A percentile compares a stretch with the other conserved stretches of the same genome.
These are phyloP conservation scores for Phytopythium chamaehyphon DNA, from an alignment of 352 stramenopile species.

Conservation along the genomic window DNA sequence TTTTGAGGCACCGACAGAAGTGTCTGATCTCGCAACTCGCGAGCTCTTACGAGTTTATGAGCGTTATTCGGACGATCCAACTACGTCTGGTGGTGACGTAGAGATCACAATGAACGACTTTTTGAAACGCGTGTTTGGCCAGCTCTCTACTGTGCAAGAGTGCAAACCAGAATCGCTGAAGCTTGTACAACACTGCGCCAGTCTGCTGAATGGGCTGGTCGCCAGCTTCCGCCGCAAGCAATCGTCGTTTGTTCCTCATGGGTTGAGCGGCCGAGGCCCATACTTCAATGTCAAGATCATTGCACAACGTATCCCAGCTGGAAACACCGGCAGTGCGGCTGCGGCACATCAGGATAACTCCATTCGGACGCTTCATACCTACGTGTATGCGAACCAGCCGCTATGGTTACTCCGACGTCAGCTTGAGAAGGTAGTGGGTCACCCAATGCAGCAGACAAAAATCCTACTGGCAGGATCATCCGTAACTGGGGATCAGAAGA, in stretches of 20 bases:
- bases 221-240: slow-evolving; percentile 47
- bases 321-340: slow-evolving; percentile 10
- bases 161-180: slow-evolving; percentile 47
- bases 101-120: slow-evolving; percentile 67
- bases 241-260: slow-evolving; percentile 48
- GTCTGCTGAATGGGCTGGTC: slow-evolving; percentile 65
- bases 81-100: slow-evolving; percentile 26
- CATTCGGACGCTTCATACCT: slow-evolving; percentile 51
- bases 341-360: slow-evolving; percentile 40
- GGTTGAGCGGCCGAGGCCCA: slow-evolving; percentile 59
- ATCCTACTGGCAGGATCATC: slow-evolving; percentile 64
- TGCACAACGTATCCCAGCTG: slow-evolving; percentile 68
- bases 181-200: slow-evolving; percentile 76
- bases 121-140: slow-evolving; percentile 71
- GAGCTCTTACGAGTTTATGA: slow-evolving; percentile 83
- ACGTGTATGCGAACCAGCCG: slow-evolving; percentile 77
- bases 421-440: slow-evolving; percentile 61
- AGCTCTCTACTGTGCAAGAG: slow-evolving; percentile 50
- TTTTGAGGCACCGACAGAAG: slow-evolving; percentile 72
- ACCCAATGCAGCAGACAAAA: slow-evolving; percentile 81
- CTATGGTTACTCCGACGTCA: slow-evolving; percentile 68
- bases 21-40: slow-evolving; percentile 71
- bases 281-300: slow-evolving; percentile 81
- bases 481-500: slow-evolving; percentile 78
- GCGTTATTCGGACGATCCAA: slow-evolving; percentile 31